Evolutionary conservation across 768 basidiomycete genomes (phyloP).

Genomic region (Lactifluus hygrophoroides): DNA sequence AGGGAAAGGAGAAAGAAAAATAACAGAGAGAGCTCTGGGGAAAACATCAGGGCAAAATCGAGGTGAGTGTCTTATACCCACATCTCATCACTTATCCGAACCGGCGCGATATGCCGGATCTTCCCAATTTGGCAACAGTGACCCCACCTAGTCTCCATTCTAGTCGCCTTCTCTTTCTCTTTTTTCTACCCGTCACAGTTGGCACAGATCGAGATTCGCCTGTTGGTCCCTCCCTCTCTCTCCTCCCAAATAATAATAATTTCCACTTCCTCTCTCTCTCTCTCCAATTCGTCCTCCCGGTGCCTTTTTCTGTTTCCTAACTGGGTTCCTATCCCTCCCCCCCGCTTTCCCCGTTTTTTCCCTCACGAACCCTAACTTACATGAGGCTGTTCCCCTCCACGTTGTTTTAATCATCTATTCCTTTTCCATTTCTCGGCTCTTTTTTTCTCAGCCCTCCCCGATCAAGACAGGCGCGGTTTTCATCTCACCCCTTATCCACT

Average conservation of each 20-base stretch:
- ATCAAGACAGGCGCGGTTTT: slow-evolving; percentile 20
- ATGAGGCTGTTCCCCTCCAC: slow-evolving; percentile 20
- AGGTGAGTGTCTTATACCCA: slow-evolving; percentile 3
- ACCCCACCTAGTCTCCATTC: slow-evolving; percentile 19
- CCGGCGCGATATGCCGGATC: slow-evolving; percentile 13
- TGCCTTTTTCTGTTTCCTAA: not conserved
- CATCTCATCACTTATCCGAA: not conserved
- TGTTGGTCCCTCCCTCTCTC: too few relatives aligned
- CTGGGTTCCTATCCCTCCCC: not conserved
- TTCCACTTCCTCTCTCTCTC: not conserved
- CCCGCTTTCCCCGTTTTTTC: not conserved
- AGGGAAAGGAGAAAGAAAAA: slow-evolving; percentile 13
- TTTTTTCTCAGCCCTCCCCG: slow-evolving; percentile 20
- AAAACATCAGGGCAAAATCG: slow-evolving; percentile 1
- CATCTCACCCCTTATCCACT: slow-evolving; percentile 21
- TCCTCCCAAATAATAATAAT: not conserved
- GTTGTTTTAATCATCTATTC: slow-evolving; percentile 22
- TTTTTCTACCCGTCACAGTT: slow-evolving; percentile 1
- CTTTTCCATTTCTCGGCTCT: slow-evolving; percentile 21
- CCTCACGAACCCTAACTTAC: slow-evolving; percentile 4
- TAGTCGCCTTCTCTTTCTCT: not conserved
- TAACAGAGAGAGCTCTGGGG: slow-evolving; percentile 9
- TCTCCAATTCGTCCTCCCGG: not conserved
- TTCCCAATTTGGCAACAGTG: slow-evolving; percentile 15
- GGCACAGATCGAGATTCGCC: slow-evolving; percentile 15